Conservation (phyloP, 768 basidiomycete genomes). For the Peribolospora kevripleyi region DNA sequence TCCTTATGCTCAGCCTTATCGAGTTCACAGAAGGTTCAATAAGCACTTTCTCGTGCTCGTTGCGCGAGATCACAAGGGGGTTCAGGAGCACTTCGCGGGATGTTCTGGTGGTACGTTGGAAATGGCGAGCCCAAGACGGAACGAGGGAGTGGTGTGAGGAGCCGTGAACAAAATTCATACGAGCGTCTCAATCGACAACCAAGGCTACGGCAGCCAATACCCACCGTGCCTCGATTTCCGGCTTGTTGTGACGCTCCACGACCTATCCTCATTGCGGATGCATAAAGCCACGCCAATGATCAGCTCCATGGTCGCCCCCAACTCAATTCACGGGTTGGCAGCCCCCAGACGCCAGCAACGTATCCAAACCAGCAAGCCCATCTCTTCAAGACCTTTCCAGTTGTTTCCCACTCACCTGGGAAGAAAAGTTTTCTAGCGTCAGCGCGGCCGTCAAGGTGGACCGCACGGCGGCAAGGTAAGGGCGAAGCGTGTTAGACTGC, state of each 20-base stretch:
- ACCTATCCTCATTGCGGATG: conserved; percentile 28
- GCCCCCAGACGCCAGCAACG: no score
- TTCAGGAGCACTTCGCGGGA: conserved; percentile 88
- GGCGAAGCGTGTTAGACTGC: conserved; percentile 82
- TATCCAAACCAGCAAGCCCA: no score
- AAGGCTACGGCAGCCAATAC: conserved; percentile 11
- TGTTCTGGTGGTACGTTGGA: conserved; percentile 27
- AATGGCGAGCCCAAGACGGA: not conserved
- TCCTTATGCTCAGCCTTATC: conserved; percentile 85
- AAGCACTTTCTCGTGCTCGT: conserved; percentile 87
- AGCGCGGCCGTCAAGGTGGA: conserved; percentile 93
- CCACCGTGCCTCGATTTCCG: conserved; percentile 74
- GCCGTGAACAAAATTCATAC: not conserved
- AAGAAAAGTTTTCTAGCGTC: conserved; percentile 91
- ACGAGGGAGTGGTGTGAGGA: not conserved
- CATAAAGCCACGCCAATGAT: no score
- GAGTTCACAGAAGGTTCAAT: conserved; percentile 96
- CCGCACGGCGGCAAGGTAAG: conserved; percentile 85
- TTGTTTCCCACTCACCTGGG: conserved; percentile 35
- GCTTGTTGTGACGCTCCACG: conserved; percentile 91
- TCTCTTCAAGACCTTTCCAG: no score
- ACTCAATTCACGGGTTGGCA: no score
- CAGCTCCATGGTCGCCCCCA: no score
- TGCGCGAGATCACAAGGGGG: conserved; percentile 79
- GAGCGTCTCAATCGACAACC: not conserved